These are phyloP conservation scores for Amborella trichopoda DNA, from an alignment of 164 flowering plant genomes.

Conservation along the genomic window DNA sequence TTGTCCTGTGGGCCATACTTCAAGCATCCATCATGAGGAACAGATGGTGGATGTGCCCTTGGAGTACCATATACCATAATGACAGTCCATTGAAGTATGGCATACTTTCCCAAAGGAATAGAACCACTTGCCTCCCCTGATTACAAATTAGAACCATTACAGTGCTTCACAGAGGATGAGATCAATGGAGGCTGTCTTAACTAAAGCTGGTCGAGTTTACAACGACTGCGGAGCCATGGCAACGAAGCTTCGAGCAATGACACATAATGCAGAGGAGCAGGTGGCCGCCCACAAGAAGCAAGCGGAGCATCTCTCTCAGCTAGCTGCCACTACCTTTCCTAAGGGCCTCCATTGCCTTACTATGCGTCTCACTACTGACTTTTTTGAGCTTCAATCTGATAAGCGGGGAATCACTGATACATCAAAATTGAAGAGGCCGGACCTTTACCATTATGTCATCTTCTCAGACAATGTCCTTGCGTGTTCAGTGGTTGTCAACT, in stretches of 20 bases:
- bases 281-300: constrained; percentile 48
- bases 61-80: too few species aligned
- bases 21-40: too few species aligned
- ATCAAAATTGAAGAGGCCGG: constrained; percentile 33
- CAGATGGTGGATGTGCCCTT: too few species aligned
- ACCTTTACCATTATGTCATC: constrained; percentile 62
- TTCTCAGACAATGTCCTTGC: constrained; percentile 94
- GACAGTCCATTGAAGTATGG: too few species aligned
- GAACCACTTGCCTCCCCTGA: not conserved
- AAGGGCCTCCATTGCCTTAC: constrained; percentile 92
- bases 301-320: constrained; percentile 47
- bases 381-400: constrained; percentile 51
- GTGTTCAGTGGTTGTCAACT: constrained; percentile 81
- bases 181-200: constrained; percentile 57
- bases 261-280: constrained; percentile 65
- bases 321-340: constrained; percentile 79
- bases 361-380: constrained; percentile 79
- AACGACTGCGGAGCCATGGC: constrained; percentile 65
- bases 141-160: constrained; percentile 12
- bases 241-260: constrained; percentile 72
- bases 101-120: too few species aligned
- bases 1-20: too few species aligned
- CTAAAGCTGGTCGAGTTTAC: constrained; percentile 50
- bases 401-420: constrained; percentile 36
- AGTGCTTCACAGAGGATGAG: constrained; percentile 70